These are phyloP conservation scores for Moniliophthora roreri DNA, from an alignment of 1,284 basidiomycete genomes.

Conservation along the genomic window DNA sequence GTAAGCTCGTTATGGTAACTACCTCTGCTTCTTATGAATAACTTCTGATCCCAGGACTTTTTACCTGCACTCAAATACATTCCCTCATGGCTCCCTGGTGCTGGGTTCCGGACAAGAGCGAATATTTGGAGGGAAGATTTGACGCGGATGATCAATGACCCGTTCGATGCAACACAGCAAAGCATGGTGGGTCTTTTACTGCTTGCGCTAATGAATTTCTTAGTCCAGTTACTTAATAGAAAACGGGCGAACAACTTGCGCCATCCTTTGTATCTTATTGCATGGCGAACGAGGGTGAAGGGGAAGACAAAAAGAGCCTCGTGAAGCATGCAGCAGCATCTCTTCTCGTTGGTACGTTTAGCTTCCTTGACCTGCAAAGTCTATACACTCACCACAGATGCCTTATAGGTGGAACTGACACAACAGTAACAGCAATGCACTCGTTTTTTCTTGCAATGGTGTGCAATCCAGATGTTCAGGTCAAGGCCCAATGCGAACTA, in stretches of 20 bases:
- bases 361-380: background rate
- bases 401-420: background rate
- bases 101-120: conserved; percentile 30
- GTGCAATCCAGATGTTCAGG: background rate
- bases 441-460: background rate
- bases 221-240: background rate
- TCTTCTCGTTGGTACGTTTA: background rate
- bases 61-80: conserved; percentile 34
- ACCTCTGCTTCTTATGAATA: no score
- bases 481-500: background rate
- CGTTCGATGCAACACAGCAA: conserved; percentile 28
- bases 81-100: conserved; percentile 37
- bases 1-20: background rate
- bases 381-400: background rate
- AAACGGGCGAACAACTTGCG: background rate
- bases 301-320: background rate
- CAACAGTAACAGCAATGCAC: background rate
- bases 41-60: conserved; percentile 17
- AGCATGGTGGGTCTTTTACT: conserved; percentile 24
- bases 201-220: background rate
- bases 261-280: background rate
- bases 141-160: conserved; percentile 34
- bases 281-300: background rate
- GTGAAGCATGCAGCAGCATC: background rate
- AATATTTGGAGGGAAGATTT: conserved; percentile 32